Base-by-base conservation (phyloP, 345 rosid species). In the Euphorbia pulcherrima region DNA sequence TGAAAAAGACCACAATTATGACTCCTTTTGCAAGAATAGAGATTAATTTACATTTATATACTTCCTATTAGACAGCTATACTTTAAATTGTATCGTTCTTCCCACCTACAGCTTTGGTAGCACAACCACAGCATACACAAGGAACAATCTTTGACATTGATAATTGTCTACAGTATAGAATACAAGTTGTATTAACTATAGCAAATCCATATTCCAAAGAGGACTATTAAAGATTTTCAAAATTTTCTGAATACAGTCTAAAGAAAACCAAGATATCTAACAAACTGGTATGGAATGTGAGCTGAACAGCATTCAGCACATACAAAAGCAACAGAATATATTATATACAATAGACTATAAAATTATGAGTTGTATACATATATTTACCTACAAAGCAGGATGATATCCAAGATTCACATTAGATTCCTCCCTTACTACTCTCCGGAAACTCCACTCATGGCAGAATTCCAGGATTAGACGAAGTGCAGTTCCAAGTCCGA, bases 401-500 rank as follows among this genome's bases (percentile, higher is more conserved):
- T 79, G 92, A 62, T 87, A 84, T 30, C 85, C 84, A 40, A 82
- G 75, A 65, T 79, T 83, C 33, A 68, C 82, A 65, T 79, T 83
- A 20, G 85, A 58, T 56, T 92, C 92, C n/a, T 80, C 79, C 84
- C 98, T 83, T 41, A 72, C 84, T 12, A 75, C 91, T 83, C 95
- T 87, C 82, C 92, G 85, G 60, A 81, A 68, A 74, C 81, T 87
- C 96, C 98, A 92, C 37, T 90, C 97, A 18, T 80, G 88, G 83
- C 86, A 90, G 80, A 90, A 88, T 74, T 92, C 97, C 47, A 92
- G 67, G 30, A 87, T 84, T 58, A 92, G 84, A 67, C 97, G 79
- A 47, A 92, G 79, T 1, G 92, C 92, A 6, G 98, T 90, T 77
- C 97, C 97, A 57, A 92, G 84, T 13, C 98, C 98, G n/a, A 92